These are phyloP conservation scores for Paramyrothecium roridum DNA, from an alignment of 2,329 filamentous ascomycete species.

Conservation along the genomic window DNA sequence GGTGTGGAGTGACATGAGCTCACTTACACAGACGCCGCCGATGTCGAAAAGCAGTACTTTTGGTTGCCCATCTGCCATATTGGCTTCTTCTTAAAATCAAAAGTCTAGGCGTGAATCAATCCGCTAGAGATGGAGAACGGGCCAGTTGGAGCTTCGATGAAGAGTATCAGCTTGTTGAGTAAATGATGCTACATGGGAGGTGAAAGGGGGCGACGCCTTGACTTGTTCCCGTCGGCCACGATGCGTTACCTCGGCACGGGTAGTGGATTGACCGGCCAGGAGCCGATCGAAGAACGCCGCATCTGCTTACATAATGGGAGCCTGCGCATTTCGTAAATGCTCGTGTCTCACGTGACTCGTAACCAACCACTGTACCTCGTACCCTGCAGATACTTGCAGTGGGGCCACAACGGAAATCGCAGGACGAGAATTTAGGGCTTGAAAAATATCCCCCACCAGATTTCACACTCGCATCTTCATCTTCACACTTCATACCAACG, in stretches of 20 bases:
- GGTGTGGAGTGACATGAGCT: background rate
- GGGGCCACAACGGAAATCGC: slow-evolving; percentile 15
- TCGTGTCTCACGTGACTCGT: slow-evolving; percentile 31
- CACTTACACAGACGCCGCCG: slow-evolving; percentile 90
- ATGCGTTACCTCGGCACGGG: slow-evolving; percentile 9
- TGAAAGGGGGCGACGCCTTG: background rate
- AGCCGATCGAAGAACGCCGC: background rate
- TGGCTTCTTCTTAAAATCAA: background rate
- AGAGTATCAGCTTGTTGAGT: no score
- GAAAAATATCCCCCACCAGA: slow-evolving; percentile 37
- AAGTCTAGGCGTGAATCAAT: no score
- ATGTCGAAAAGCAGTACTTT: slow-evolving; percentile 90
- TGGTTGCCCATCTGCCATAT: slow-evolving; percentile 32
- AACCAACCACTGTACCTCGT: slow-evolving; percentile 28
- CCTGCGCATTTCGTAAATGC: no score
- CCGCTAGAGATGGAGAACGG: no score
- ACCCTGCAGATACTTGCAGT: slow-evolving; percentile 1
- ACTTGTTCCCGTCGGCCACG: background rate
- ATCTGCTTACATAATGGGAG: background rate
- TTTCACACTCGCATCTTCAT: slow-evolving; percentile 20
- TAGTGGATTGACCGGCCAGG: background rate
- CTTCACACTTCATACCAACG: slow-evolving; percentile 31
- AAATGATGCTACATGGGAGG: no score
- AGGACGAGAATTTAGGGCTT: slow-evolving; percentile 32
- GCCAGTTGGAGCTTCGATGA: no score